phyloP scores from a whole-genome alignment of 2,329 filamentous ascomycete species.

The Sclerotinia sclerotiorum region DNA sequence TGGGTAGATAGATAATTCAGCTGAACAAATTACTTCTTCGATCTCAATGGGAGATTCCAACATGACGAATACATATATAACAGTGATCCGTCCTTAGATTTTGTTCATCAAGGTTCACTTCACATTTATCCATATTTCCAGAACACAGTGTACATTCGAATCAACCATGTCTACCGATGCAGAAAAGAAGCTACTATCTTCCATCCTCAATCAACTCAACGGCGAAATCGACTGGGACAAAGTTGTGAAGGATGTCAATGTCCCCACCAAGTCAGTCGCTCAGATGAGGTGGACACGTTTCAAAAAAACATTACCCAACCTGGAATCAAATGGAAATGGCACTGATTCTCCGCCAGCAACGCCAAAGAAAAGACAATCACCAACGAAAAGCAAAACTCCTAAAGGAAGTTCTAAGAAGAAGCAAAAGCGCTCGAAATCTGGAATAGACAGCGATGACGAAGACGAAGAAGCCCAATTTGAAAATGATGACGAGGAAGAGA shows the following conservation, averaged over 20 bases:
- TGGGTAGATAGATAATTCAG: background rate
- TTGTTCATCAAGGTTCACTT: background rate
- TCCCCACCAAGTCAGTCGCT: conserved; percentile 6
- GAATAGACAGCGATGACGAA: conserved; percentile 1
- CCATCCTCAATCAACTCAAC: conserved; percentile 4
- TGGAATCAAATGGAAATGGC: background rate
- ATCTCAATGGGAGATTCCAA: too few relatives aligned
- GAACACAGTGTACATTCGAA: background rate
- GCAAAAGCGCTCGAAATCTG: background rate
- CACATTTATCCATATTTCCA: background rate
- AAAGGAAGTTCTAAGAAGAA: conserved; percentile 10
- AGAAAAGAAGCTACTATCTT: conserved; percentile 1
- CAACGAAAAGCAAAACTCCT: conserved; percentile 5
- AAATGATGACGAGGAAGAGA: background rate
- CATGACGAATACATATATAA: background rate
- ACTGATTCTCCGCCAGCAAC: background rate
- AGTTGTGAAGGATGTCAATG: conserved; percentile 6
- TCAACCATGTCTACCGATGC: conserved; percentile 5
- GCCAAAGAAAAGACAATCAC: conserved; percentile 15
- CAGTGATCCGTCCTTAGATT: background rate
- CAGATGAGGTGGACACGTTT: conserved; percentile 6
- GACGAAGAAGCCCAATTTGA: background rate
- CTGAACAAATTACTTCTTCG: background rate
- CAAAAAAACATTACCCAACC: conserved; percentile 1
- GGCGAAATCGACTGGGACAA: conserved; percentile 3